Percentiles rank a stretch among this genome's conserved stretches.
Evolutionary conservation across 352 stramenopile species (phyloP).

Genomic region (Pythium aquatile): DNA sequence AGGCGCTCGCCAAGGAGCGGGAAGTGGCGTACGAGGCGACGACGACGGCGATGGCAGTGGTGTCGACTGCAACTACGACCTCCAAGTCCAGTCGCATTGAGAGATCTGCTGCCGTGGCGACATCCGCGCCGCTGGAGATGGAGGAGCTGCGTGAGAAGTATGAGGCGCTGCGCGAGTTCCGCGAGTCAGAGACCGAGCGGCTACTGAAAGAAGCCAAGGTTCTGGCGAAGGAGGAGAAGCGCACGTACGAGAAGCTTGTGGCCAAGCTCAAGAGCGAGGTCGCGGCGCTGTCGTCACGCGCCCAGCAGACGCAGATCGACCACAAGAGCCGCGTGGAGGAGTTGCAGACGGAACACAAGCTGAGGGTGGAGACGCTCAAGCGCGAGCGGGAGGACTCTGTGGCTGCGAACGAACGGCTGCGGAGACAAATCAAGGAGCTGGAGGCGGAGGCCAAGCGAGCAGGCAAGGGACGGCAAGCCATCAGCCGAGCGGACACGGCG

Average conservation of each 20-base stretch:
- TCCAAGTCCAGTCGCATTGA: conserved; percentile 9
- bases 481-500: conserved; percentile 12
- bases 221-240: conserved; percentile 64
- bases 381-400: conserved; percentile 21
- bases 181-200: conserved; percentile 59
- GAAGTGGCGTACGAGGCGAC: conserved; percentile 10
- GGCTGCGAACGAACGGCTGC: conserved; percentile 17
- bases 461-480: conserved; percentile 5
- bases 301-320: conserved; percentile 49
- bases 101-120: conserved; percentile 8
- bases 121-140: conserved; percentile 1
- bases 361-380: conserved; percentile 27
- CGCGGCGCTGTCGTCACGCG: conserved; percentile 47
- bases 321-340: conserved; percentile 46
- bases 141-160: conserved; percentile 41
- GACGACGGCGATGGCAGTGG: neutral
- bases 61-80: neutral
- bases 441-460: conserved; percentile 1
- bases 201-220: conserved; percentile 59
- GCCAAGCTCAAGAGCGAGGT: conserved; percentile 70
- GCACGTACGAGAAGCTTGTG: conserved; percentile 70
- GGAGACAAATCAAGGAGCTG: conserved; percentile 26
- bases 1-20: neutral
- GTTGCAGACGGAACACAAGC: conserved; percentile 46
- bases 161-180: conserved; percentile 50